Evolutionary conservation across 148 eudicot species (phyloP).

Genomic region (Diospyros kaki): DNA sequence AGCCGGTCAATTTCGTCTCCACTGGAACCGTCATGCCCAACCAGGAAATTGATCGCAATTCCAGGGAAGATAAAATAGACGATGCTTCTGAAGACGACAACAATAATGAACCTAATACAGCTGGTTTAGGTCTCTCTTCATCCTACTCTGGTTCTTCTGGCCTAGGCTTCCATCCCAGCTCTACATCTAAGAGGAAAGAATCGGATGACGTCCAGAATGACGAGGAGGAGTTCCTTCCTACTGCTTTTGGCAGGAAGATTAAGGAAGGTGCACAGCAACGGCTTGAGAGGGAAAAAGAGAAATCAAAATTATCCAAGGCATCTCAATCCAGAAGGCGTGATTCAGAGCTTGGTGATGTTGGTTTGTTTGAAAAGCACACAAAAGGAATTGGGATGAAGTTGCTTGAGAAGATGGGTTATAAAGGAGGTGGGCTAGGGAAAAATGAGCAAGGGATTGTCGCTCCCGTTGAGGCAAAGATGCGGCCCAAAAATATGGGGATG

Average conservation of each 20-base stretch:
- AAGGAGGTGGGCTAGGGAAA: constrained; percentile 84
- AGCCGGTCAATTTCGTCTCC: constrained; percentile 76
- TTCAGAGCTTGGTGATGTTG: constrained; percentile 36
- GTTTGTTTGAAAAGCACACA: constrained; percentile 66
- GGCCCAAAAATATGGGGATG: constrained; percentile 86
- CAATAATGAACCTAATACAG: constrained; percentile 11
- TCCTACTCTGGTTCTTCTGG: constrained; percentile 24
- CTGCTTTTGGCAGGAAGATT: constrained; percentile 68
- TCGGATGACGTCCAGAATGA: constrained; percentile 10
- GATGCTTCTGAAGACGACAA: constrained; percentile 15
- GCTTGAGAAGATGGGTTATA: constrained; percentile 79
- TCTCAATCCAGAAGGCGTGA: constrained; percentile 36
- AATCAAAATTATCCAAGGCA: constrained; percentile 31
- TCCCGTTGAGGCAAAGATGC: constrained; percentile 75
- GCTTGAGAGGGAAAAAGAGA: constrained; percentile 47
- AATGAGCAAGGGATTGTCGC: constrained; percentile 76
- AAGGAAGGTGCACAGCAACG: constrained; percentile 61
- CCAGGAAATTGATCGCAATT: constrained; percentile 49
- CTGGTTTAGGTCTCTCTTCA: constrained; percentile 45
- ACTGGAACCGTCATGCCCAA: constrained; percentile 54
- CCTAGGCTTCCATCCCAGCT: constrained; percentile 37
- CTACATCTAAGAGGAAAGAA: constrained; percentile 13
- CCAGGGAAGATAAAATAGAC: constrained; percentile 18
- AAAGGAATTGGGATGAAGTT: constrained; percentile 80
- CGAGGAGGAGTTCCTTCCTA: constrained; percentile 45